phyloP scores from a whole-genome alignment of 495 filamentous ascomycete genomes.

The Penicillium bovifimosum region DNA sequence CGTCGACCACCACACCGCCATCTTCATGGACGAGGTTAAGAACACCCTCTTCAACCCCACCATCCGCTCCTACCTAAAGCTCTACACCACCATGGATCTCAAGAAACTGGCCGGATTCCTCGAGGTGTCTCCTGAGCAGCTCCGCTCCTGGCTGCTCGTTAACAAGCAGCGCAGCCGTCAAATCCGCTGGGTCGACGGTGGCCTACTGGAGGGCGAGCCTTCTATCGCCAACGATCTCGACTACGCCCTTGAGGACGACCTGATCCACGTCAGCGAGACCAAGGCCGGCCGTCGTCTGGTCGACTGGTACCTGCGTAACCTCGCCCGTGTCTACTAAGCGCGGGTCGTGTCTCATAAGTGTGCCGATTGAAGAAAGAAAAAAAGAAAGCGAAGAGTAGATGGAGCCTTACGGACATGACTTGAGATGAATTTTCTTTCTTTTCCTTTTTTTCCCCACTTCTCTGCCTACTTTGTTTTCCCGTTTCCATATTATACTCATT shows the following conservation, averaged over 20 bases:
- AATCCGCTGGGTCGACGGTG: constrained; percentile 87
- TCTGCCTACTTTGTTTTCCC: constrained; percentile 20
- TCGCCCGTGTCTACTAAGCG: constrained; percentile 79
- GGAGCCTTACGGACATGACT: constrained; percentile 25
- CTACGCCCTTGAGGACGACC: constrained; percentile 93
- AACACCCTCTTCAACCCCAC: constrained; percentile 92
- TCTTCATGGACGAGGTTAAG: constrained; percentile 99
- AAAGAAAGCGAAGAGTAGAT: constrained; percentile 24
- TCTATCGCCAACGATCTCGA: constrained; percentile 89
- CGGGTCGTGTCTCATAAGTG: constrained; percentile 9
- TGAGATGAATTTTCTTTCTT: constrained; percentile 32
- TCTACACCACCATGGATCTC: constrained; percentile 99
- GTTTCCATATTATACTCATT: constrained; percentile 18
- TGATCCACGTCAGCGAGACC: constrained; percentile 97
- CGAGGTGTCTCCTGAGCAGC: constrained; percentile 86
- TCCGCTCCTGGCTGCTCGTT: constrained; percentile 83
- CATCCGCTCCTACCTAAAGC: constrained; percentile 94
- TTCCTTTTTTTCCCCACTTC: constrained; percentile 8
- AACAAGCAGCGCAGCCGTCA: constrained; percentile 99
- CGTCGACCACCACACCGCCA: constrained; percentile 89
- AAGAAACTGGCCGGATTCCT: constrained; percentile 97
- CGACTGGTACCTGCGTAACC: constrained; percentile 97
- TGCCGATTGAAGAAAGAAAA: constrained; percentile 13
- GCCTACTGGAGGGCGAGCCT: constrained; percentile 84
- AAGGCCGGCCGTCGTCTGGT: constrained; percentile 95